Percentiles rank a stretch among this genome's conserved stretches.
Evolutionary conservation across 2,329 filamentous ascomycete genomes (phyloP).

Genomic region (Lasiodiplodia sp.): DNA sequence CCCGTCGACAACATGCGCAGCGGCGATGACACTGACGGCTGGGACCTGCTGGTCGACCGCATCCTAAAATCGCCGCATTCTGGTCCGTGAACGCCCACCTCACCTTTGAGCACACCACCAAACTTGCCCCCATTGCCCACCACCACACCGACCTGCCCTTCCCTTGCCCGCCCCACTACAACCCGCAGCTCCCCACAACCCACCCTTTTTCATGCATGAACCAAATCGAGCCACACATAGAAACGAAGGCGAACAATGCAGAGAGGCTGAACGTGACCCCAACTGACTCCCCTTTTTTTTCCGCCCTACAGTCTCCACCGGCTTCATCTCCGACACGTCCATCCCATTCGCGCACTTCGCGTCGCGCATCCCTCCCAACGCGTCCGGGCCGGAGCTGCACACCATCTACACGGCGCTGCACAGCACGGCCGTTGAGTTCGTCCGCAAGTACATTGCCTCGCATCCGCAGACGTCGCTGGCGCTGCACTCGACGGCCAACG

Average conservation of each 20-base stretch:
- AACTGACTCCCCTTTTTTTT: not conserved
- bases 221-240: not conserved
- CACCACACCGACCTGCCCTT: not conserved
- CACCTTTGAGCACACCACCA: not conserved
- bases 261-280: not conserved
- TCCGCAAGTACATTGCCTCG: constrained; percentile 51
- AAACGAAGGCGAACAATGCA: not conserved
- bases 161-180: not conserved
- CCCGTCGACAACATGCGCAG: constrained; percentile 67
- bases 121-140: constrained; percentile 26
- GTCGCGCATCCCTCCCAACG: constrained; percentile 48
- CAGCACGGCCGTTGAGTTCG: constrained; percentile 40
- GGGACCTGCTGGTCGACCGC: constrained; percentile 59
- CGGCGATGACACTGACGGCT: constrained; percentile 53
- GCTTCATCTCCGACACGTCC: constrained; percentile 37
- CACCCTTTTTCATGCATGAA: too few species aligned
- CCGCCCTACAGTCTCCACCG: constrained; percentile 31
- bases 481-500: constrained; percentile 40
- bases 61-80: constrained; percentile 37
- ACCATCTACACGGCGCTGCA: constrained; percentile 46
- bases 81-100: constrained; percentile 17
- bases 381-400: constrained; percentile 46
- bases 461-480: constrained; percentile 45
- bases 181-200: not conserved
- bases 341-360: constrained; percentile 62